Evolutionary conservation across 179 eudicot species (phyloP).

Genomic region (Sideroxylon spinosum): DNA sequence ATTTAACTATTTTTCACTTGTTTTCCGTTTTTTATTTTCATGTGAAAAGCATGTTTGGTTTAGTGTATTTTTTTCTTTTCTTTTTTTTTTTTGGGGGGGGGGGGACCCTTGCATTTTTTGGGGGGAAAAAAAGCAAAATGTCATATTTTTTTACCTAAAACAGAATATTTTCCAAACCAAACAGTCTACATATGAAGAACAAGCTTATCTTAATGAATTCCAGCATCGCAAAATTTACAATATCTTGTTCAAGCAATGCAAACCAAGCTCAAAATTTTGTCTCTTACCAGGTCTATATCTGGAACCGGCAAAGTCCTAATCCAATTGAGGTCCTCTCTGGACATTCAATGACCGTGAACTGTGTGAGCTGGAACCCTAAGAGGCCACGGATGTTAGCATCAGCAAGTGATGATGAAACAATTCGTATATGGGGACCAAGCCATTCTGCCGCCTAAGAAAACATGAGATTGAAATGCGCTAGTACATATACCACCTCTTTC

Average conservation of each 20-base stretch:
- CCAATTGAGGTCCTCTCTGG: conserved; percentile 77
- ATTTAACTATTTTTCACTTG: too few relatives aligned
- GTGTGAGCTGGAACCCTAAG: conserved; percentile 88
- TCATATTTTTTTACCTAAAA: too few relatives aligned
- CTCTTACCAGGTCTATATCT: conserved; percentile 66
- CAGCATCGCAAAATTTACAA: not conserved
- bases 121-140: too few relatives aligned
- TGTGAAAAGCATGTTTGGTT: too few relatives aligned
- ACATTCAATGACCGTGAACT: conserved; percentile 77
- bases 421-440: conserved; percentile 87
- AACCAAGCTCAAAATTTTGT: not conserved
- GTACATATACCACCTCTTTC: not conserved
- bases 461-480: not conserved
- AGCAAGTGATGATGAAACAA: conserved; percentile 92
- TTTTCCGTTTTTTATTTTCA: too few relatives aligned
- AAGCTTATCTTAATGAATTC: not conserved
- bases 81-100: too few relatives aligned
- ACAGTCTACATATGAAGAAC: not conserved
- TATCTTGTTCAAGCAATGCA: not conserved
- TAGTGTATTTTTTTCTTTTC: too few relatives aligned
- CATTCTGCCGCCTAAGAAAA: not conserved
- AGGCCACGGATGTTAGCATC: conserved; percentile 83
- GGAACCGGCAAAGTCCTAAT: conserved; percentile 58
- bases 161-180: too few relatives aligned
- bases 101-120: too few relatives aligned